Evolutionary conservation across 768 basidiomycete species (phyloP).

Genomic region (Mycena metata): DNA sequence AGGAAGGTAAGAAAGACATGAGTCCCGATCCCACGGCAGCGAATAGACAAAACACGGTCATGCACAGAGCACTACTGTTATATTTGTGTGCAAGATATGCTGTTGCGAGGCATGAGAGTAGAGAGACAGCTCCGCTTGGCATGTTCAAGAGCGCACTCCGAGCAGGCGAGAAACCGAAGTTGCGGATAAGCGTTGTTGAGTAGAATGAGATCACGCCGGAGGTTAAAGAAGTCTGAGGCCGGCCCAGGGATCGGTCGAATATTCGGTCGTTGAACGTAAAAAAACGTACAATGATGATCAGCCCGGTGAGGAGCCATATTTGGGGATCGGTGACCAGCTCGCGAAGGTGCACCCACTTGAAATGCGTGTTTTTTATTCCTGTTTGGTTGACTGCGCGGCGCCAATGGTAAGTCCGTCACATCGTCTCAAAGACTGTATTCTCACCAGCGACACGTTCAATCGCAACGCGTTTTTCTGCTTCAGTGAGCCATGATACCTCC

Average conservation of each 20-base stretch:
- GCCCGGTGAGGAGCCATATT: constrained; percentile 31
- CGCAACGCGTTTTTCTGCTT: constrained; percentile 35
- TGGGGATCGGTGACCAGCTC: constrained; percentile 33
- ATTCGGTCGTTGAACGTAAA: background rate
- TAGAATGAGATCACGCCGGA: constrained; percentile 36
- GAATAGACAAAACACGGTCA: constrained; percentile 28
- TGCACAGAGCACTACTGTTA: constrained; percentile 30
- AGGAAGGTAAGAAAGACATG: constrained; percentile 36
- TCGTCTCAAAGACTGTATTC: too few species aligned
- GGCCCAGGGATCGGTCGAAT: background rate
- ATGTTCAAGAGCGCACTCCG: constrained; percentile 36
- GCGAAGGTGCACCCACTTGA: constrained; percentile 37
- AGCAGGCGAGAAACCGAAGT: constrained; percentile 34
- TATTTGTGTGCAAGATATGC: constrained; percentile 33
- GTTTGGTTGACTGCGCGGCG: constrained; percentile 44
- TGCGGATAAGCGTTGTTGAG: constrained; percentile 36
- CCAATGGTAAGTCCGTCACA: too few species aligned
- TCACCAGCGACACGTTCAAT: constrained; percentile 35
- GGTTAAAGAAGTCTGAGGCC: constrained; percentile 28
- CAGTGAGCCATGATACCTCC: constrained; percentile 36
- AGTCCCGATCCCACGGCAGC: constrained; percentile 32
- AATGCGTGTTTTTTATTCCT: constrained; percentile 42
- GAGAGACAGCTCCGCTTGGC: constrained; percentile 33
- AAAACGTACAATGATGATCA: constrained; percentile 24
- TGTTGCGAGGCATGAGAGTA: constrained; percentile 32